These are phyloP conservation scores for Cytospora paraplurivora DNA, from an alignment of 2,329 filamentous ascomycete species.

Conservation along the genomic window DNA sequence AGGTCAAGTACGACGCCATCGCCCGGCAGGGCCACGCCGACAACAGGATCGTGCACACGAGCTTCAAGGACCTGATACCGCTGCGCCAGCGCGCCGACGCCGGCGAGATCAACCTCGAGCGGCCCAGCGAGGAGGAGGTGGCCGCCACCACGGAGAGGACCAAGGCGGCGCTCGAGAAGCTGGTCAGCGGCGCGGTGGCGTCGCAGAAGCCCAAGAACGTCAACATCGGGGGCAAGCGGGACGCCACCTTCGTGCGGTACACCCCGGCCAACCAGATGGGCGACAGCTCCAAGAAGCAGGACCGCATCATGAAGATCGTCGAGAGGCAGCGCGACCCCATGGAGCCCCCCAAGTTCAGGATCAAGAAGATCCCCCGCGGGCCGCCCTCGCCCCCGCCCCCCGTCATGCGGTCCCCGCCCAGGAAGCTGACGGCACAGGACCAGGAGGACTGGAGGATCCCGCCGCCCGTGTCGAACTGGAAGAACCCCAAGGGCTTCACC, in stretches of 20 bases:
- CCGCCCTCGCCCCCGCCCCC: constrained; percentile 91
- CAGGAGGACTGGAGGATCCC: constrained; percentile 84
- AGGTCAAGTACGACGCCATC: constrained; percentile 95
- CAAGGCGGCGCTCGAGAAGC: constrained; percentile 76
- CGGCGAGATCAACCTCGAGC: constrained; percentile 83
- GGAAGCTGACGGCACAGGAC: constrained; percentile 94
- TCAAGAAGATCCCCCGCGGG: constrained; percentile 95
- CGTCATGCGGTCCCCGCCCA: constrained; percentile 90
- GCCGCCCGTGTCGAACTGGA: constrained; percentile 95
- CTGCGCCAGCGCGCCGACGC: constrained; percentile 89
- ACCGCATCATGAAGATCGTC: constrained; percentile 98
- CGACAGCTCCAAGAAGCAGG: constrained; percentile 79
- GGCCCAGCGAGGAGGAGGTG: constrained; percentile 84
- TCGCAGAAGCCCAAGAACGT: constrained; percentile 97
- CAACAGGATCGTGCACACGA: constrained; percentile 84
- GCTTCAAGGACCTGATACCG: constrained; percentile 95
- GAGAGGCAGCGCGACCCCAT: constrained; percentile 91
- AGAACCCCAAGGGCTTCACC: constrained; percentile 98
- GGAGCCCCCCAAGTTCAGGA: constrained; percentile 98
- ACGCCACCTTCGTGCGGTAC: constrained; percentile 92
- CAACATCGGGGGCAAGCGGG: constrained; percentile 75
- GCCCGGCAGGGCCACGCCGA: constrained; percentile 85
- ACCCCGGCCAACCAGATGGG: constrained; percentile 98
- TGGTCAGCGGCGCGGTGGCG: constrained; percentile 83
- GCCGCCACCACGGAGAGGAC: constrained; percentile 84